Conservation (phyloP, 495 filamentous ascomycete genomes). For the Xylaria intraflava region DNA sequence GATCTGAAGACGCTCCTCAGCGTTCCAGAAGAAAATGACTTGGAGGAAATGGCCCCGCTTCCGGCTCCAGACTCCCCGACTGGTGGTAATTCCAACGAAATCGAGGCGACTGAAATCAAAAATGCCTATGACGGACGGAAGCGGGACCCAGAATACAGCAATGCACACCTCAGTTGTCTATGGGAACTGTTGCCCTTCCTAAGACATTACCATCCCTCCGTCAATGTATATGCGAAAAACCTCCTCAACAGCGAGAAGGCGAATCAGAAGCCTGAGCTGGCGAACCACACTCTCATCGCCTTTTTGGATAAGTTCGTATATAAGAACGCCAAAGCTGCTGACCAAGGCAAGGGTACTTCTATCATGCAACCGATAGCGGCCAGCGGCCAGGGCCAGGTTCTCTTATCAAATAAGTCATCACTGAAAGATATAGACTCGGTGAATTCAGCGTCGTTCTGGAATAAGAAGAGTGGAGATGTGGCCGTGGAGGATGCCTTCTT, state of each 20-base stretch:
- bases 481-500: slow-evolving; percentile 94
- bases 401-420: slow-evolving; percentile 51
- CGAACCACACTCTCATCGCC: slow-evolving; percentile 79
- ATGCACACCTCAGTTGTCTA: slow-evolving; percentile 81
- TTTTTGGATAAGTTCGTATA: slow-evolving; percentile 98
- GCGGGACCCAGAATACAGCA: slow-evolving; percentile 81
- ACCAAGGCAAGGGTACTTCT: slow-evolving; percentile 61
- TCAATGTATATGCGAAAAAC: slow-evolving; percentile 72
- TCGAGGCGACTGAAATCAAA: slow-evolving; percentile 9
- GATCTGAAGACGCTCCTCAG: slow-evolving; percentile 66
- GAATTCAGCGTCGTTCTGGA: slow-evolving; percentile 90
- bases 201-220: slow-evolving; percentile 86
- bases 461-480: slow-evolving; percentile 76
- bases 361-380: slow-evolving; percentile 91
- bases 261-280: slow-evolving; percentile 81
- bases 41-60: slow-evolving; percentile 22
- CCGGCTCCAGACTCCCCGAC: slow-evolving; percentile 16
- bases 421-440: slow-evolving; percentile 50
- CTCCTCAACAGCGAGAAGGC: slow-evolving; percentile 60
- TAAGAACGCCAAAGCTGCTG: slow-evolving; percentile 70
- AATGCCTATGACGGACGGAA: slow-evolving; percentile 76
- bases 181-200: slow-evolving; percentile 86
- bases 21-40: slow-evolving; percentile 60
- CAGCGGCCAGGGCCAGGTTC: slow-evolving; percentile 53
- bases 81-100: slow-evolving; percentile 1